Percentiles rank a stretch among this genome's conserved stretches.
Evolutionary conservation across 441 rosid species (phyloP).

Genomic region (Populus hybrid): DNA sequence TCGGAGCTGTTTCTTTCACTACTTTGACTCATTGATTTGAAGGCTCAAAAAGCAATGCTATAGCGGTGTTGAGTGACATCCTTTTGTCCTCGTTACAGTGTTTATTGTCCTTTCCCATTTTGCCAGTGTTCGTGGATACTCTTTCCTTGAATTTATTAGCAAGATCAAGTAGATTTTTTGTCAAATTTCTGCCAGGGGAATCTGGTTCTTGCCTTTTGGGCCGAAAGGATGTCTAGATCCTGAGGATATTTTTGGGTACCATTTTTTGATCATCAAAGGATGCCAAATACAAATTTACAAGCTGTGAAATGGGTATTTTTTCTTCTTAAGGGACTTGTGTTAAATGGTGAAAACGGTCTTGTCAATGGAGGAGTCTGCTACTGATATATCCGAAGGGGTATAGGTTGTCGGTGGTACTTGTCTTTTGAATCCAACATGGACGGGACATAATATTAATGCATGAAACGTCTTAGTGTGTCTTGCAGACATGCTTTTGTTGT

Average conservation of each 20-base stretch:
- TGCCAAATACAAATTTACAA: background rate
- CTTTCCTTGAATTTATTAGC: background rate
- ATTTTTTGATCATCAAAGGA: background rate
- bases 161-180: background rate
- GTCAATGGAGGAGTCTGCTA: conserved; percentile 34
- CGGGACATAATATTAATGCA: conserved; percentile 55
- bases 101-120: conserved; percentile 12
- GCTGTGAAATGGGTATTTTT: conserved; percentile 16
- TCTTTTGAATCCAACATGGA: conserved; percentile 40
- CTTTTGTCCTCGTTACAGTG: conserved; percentile 15
- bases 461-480: conserved; percentile 20
- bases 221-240: conserved; percentile 28
- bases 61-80: background rate
- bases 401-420: conserved; percentile 42
- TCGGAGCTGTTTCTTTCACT: conserved; percentile 30
- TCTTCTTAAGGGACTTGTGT: conserved; percentile 20
- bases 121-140: conserved; percentile 14
- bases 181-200: conserved; percentile 17
- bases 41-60: background rate
- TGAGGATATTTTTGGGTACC: background rate
- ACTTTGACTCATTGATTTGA: conserved; percentile 38
- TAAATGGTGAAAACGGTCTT: conserved; percentile 44
- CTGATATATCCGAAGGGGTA: conserved; percentile 20
- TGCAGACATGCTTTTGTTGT: conserved; percentile 9
- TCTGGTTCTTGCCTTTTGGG: conserved; percentile 22